phyloP scores from a whole-genome alignment of 2,329 filamentous ascomycete species.

The Sarocladium oryzae region DNA sequence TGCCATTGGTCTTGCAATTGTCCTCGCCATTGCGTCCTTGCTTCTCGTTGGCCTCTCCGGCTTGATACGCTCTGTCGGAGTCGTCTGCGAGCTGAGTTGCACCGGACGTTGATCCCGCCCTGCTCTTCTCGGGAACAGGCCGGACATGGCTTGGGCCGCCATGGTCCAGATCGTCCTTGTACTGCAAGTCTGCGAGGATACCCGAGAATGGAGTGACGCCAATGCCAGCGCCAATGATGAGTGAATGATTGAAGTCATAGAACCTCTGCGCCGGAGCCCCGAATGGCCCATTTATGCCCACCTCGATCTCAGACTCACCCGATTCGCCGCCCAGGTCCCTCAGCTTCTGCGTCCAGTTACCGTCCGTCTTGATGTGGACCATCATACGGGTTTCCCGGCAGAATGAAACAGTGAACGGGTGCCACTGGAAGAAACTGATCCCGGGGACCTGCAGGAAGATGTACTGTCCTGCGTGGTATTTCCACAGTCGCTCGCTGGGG shows the following conservation, averaged over 20 bases:
- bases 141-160: slow-evolving; percentile 17
- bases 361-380: slow-evolving; percentile 53
- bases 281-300: slow-evolving; percentile 51
- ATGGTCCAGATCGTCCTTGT: slow-evolving; percentile 32
- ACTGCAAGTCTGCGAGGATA: slow-evolving; percentile 48
- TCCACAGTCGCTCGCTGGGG: slow-evolving; percentile 41
- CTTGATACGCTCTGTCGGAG: background rate
- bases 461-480: slow-evolving; percentile 51
- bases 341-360: slow-evolving; percentile 46
- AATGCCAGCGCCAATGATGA: slow-evolving; percentile 51
- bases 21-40: background rate
- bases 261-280: slow-evolving; percentile 53
- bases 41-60: background rate
- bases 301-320: slow-evolving; percentile 32
- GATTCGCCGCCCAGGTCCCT: slow-evolving; percentile 32
- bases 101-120: background rate
- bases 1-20: background rate
- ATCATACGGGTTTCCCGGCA: slow-evolving; percentile 45
- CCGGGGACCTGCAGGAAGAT: slow-evolving; percentile 48
- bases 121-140: slow-evolving; percentile 5
- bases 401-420: slow-evolving; percentile 52
- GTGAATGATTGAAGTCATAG: slow-evolving; percentile 49
- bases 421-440: slow-evolving; percentile 50
- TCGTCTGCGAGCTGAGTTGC: slow-evolving; percentile 3
- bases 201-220: slow-evolving; percentile 53